These are phyloP conservation scores for Skeletonema marinoi DNA, from an alignment of 108 stramenopile species.

Conservation along the genomic window DNA sequence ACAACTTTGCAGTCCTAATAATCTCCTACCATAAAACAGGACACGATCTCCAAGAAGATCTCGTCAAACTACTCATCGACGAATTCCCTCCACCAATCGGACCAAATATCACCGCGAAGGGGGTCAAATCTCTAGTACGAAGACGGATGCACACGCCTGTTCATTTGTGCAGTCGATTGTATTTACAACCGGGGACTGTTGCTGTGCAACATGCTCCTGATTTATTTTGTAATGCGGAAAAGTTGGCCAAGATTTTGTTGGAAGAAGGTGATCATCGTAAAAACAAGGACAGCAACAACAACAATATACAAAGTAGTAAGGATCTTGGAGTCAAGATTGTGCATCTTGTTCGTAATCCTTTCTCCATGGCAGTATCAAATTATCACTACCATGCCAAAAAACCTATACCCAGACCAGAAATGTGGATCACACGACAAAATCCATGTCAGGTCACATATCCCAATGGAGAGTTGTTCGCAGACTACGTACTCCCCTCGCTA, in stretches of 20 bases:
- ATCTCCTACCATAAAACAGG: slow-evolving; percentile 7
- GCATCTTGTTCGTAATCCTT: slow-evolving; percentile 27
- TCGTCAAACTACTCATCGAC: neutral
- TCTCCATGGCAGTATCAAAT: slow-evolving; percentile 25
- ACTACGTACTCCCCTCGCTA: slow-evolving; percentile 15
- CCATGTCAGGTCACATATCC: slow-evolving; percentile 15
- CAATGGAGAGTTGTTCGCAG: slow-evolving; percentile 12
- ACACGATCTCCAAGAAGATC: neutral
- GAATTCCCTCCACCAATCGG: slow-evolving; percentile 5
- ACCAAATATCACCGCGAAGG: neutral
- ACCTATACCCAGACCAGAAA: neutral
- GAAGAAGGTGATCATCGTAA: neutral
- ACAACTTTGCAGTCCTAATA: neutral
- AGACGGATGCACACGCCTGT: neutral
- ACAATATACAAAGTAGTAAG: neutral
- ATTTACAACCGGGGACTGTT: neutral
- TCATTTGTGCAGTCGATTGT: neutral
- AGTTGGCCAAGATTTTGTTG: slow-evolving; percentile 14
- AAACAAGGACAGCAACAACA: neutral
- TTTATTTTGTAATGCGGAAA: slow-evolving; percentile 20
- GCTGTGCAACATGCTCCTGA: slow-evolving; percentile 9
- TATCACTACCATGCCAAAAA: slow-evolving; percentile 23
- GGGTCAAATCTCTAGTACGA: neutral
- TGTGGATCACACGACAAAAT: slow-evolving; percentile 20
- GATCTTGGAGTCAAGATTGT: slow-evolving; percentile 23